Percentiles rank a stretch among this genome's conserved stretches.
These are phyloP conservation scores for Amanita jacksonii DNA, from an alignment of 768 basidiomycete genomes.

Conservation along the genomic window DNA sequence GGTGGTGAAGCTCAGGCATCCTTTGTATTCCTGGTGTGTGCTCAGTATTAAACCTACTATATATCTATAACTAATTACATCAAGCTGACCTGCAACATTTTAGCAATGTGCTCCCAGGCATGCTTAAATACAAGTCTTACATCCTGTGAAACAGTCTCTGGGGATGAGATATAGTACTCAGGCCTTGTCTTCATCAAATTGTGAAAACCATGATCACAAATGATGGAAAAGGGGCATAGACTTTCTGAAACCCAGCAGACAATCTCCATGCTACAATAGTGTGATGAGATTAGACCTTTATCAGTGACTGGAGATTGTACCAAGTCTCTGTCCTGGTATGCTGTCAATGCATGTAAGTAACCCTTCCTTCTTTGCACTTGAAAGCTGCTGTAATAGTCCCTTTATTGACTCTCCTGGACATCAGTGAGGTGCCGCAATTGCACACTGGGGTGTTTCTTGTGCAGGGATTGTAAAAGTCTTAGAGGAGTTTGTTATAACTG, in stretches of 20 bases:
- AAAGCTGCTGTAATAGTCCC: constrained; percentile 10
- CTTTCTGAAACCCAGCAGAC: constrained; percentile 27
- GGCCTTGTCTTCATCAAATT: constrained; percentile 26
- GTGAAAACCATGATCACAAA: constrained; percentile 21
- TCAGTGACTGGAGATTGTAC: not conserved
- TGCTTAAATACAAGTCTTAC: constrained; percentile 6
- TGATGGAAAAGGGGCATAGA: constrained; percentile 22
- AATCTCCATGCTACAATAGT: constrained; percentile 17
- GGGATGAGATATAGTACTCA: constrained; percentile 24
- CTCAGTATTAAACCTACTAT: not conserved
- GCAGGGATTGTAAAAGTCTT: constrained; percentile 20
- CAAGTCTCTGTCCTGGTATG: constrained; percentile 4
- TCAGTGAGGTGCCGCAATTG: constrained; percentile 28
- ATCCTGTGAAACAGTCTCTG: constrained; percentile 23
- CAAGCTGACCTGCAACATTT: constrained; percentile 8
- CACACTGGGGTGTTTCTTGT: constrained; percentile 29
- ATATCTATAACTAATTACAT: not conserved
- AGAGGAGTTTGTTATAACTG: constrained; percentile 17
- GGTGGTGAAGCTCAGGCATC: constrained; percentile 23
- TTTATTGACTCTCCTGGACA: constrained; percentile 21
- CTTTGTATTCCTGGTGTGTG: constrained; percentile 18
- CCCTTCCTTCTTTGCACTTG: constrained; percentile 4
- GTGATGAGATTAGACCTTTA: not conserved
- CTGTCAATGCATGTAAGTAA: constrained; percentile 9
- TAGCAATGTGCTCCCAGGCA: constrained; percentile 5